Conservation (phyloP, 1,139 yeast genomes). For the Kurtzmaniella quercitrusa region DNA sequence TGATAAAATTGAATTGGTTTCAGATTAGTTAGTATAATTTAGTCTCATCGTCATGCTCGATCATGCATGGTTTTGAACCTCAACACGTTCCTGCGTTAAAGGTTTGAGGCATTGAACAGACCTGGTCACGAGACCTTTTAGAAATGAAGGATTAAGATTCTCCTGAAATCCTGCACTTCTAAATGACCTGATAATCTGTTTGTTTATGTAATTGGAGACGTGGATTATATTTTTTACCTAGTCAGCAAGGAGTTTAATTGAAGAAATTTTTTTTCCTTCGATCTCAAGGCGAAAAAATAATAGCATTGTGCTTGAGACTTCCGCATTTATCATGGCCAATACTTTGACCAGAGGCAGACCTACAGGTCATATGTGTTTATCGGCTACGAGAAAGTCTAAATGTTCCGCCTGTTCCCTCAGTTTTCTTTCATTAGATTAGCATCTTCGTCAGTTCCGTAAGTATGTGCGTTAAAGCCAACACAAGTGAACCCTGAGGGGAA, state of each 20-base stretch:
- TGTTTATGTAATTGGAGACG: neutral
- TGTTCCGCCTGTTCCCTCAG: no score
- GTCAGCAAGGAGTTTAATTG: neutral
- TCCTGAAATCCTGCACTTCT: neutral
- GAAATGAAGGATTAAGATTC: neutral
- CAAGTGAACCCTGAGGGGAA: no score
- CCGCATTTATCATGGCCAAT: no score
- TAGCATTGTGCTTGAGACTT: no score
- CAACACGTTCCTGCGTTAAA: neutral
- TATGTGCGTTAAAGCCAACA: no score
- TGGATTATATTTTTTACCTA: neutral
- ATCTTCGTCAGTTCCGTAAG: no score
- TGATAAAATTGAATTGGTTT: no score
- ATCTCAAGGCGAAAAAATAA: neutral
- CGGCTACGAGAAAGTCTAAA: no score
- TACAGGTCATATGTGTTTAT: no score
- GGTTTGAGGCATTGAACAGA: neutral
- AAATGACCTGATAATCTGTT: neutral
- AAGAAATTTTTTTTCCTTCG: neutral
- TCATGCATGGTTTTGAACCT: neutral
- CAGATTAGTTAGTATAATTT: no score
- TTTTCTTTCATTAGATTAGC: no score
- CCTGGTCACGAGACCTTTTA: neutral
- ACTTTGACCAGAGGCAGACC: no score
- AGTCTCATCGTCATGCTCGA: neutral